These are phyloP conservation scores for Elymus sibiricus DNA, from an alignment of 176 grass and related monocot genomes.

Conservation along the genomic window DNA sequence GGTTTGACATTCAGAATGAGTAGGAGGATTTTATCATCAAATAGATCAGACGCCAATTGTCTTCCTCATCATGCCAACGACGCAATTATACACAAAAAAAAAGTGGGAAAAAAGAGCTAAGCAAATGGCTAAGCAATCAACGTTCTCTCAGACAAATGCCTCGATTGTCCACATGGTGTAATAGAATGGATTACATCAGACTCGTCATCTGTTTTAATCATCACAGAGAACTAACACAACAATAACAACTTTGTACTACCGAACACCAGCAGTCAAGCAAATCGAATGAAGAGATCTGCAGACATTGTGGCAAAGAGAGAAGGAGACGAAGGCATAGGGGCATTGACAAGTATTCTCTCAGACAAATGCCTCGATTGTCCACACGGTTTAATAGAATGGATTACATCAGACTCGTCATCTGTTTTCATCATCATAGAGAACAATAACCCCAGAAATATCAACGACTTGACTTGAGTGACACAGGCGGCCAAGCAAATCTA, in stretches of 20 bases:
- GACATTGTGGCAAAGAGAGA: too few relatives aligned
- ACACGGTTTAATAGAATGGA: conserved; percentile 7
- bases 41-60: not conserved
- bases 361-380: conserved; percentile 25
- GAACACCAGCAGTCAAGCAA: not conserved
- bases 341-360: not conserved
- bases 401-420: conserved; percentile 22
- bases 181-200: conserved; percentile 22
- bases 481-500: not conserved
- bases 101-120: not conserved
- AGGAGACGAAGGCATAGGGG: too few relatives aligned
- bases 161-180: conserved; percentile 13
- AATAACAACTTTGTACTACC: not conserved
- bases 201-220: conserved; percentile 25
- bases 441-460: not conserved
- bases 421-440: conserved; percentile 31
- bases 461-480: not conserved
- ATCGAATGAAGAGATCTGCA: not conserved
- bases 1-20: conserved; percentile 54
- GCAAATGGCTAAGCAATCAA: not conserved
- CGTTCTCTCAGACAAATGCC: conserved; percentile 29
- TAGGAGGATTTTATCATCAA: conserved; percentile 57
- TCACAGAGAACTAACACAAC: conserved; percentile 20
- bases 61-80: conserved; percentile 33
- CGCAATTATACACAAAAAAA: not conserved